Percentiles rank a stretch among this genome's conserved stretches.
Conservation (phyloP, 768 basidiomycete species). For the Exsudoporus frostii region DNA sequence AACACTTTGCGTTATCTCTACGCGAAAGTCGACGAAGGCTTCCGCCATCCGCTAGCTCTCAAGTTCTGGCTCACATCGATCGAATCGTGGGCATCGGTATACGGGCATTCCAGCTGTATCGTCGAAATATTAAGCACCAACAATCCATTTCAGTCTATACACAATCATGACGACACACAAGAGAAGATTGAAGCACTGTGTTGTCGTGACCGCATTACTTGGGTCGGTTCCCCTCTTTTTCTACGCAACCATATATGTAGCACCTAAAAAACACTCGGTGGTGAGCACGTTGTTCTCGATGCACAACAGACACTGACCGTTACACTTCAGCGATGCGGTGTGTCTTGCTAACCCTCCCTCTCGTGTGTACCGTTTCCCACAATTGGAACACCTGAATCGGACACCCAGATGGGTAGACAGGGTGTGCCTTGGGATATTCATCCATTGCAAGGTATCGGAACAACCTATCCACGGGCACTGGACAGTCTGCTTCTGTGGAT, state of each 20-base stretch:
- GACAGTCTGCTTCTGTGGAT: not conserved
- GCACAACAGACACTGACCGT: not conserved
- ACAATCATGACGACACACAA: not conserved
- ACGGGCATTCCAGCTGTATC: not conserved
- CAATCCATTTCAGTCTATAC: not conserved
- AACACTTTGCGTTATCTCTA: not conserved
- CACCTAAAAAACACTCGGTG: not conserved
- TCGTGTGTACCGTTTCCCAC: constrained; percentile 4
- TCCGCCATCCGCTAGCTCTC: not conserved
- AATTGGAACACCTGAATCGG: not conserved
- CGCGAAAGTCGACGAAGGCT: not conserved
- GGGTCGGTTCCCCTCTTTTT: too few relatives aligned
- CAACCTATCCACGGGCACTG: constrained; percentile 10
- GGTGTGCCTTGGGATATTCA: constrained; percentile 6
- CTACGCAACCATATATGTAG: too few relatives aligned
- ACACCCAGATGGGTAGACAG: constrained; percentile 5
- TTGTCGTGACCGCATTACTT: too few relatives aligned
- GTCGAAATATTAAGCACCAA: not conserved
- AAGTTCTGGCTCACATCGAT: not conserved
- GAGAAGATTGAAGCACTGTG: too few relatives aligned
- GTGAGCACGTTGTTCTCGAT: not conserved
- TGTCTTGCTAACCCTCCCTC: constrained; percentile 4
- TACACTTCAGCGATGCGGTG: not conserved
- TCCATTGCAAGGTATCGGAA: constrained; percentile 1
- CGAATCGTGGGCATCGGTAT: not conserved